phyloP scores from a whole-genome alignment of 78 protist species.

The Bigelowiella natans region DNA sequence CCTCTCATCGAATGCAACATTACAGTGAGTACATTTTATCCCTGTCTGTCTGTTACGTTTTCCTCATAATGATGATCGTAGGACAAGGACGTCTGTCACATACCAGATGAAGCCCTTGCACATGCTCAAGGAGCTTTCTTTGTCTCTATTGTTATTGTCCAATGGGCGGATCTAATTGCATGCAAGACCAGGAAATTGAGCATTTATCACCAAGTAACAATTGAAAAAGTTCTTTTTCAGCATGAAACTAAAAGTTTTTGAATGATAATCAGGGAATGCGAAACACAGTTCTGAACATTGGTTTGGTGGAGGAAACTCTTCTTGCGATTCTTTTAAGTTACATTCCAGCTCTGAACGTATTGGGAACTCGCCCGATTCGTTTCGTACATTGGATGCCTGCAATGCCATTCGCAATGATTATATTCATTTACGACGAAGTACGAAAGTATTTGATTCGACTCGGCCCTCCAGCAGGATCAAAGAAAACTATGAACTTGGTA shows the following conservation, averaged over 20 bases:
- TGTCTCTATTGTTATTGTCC: constrained; percentile 54
- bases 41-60: not conserved
- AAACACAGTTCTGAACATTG: constrained; percentile 55
- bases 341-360: constrained; percentile 18
- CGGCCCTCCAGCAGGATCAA: not conserved
- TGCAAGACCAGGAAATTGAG: constrained; percentile 73
- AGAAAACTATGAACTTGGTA: not conserved
- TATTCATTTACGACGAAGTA: constrained; percentile 59
- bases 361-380: constrained; percentile 45
- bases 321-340: constrained; percentile 51
- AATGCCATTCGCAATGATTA: constrained; percentile 67
- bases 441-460: constrained; percentile 48
- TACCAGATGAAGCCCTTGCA: not conserved
- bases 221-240: not conserved
- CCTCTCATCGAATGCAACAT: not conserved
- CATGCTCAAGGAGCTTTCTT: constrained; percentile 55
- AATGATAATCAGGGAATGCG: not conserved
- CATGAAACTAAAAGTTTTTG: too few species aligned
- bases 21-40: not conserved
- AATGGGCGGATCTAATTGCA: constrained; percentile 65
- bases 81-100: not conserved
- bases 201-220: constrained; percentile 34
- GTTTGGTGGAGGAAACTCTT: constrained; percentile 52
- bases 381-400: constrained; percentile 64
- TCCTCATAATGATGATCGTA: not conserved